Base-by-base conservation (phyloP, 1,139 yeast species). In the Taphrina sp. region DNA sequence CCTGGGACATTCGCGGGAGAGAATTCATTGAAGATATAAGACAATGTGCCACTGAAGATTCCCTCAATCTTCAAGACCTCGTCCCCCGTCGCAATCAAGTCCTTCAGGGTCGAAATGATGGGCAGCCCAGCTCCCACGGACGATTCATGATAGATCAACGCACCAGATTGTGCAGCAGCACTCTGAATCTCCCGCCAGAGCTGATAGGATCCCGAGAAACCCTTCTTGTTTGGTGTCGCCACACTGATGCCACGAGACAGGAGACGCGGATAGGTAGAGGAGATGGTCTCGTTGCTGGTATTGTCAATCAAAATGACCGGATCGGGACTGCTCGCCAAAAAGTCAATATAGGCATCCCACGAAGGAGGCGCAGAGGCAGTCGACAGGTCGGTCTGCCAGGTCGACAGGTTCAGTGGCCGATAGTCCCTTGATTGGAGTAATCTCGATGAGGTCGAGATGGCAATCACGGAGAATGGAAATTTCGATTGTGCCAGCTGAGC, bases 61-160 rank as follows among this genome's bases (percentile, higher is more conserved):
- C 98, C 99, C 73, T 92, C 97, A 64, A 92, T 85, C 69, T 82
- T 85, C 65, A 82, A 83, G 60, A 94, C 80, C 72, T 87, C 82
- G 71, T 92, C 98, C 62, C 98, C 98, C 56, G 98, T 92, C 61
- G 79, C 78, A 47, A 92, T 77, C 70, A 92, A 77, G 69, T 92
- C 98, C 67, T 82, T 84, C 67, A 92, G 76, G 56, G 96, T 87
- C 49, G 89, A 83, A 64, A 92, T 82, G 62, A 92, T 81, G 60
- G 99, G 99, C 68, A 94, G 78, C 57, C 97, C 99, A 38, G 98
- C 98, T 67, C 97, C 98, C 58, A 92, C 98, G n/a, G 97, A 87
- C 52, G 97, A 95, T 76, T 94, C 98, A 68, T 92, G 98, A 75
- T 88, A 90, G 43, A 89, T 95, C 62, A 90, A 76, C 35, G 95